These are phyloP conservation scores for Chrysoporthe deuterocubensis DNA, from an alignment of 2,329 filamentous ascomycete species.

Conservation along the genomic window DNA sequence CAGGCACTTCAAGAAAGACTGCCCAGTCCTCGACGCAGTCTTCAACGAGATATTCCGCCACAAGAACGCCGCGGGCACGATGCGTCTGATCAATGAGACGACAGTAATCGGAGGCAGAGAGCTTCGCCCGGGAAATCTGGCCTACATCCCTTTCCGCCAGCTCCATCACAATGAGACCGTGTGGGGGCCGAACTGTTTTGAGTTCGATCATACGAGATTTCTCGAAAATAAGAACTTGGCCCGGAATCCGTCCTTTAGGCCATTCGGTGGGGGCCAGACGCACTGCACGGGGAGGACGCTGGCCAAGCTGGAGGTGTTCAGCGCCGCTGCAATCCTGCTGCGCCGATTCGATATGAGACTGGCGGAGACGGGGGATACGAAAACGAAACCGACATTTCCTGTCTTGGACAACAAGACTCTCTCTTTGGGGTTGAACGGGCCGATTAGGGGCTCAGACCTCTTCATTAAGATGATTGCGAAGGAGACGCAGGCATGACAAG, in stretches of 20 bases:
- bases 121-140: slow-evolving; percentile 6
- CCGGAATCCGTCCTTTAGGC: background rate
- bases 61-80: slow-evolving; percentile 13
- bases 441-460: background rate
- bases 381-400: background rate
- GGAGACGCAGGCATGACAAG: background rate
- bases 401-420: slow-evolving; percentile 3
- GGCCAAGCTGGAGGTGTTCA: slow-evolving; percentile 15
- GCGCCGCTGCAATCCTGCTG: slow-evolving; percentile 7
- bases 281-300: slow-evolving; percentile 10
- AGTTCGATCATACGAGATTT: slow-evolving; percentile 11
- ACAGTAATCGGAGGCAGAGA: background rate
- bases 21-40: slow-evolving; percentile 1
- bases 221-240: background rate
- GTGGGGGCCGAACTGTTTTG: background rate
- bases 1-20: background rate
- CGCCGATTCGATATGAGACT: slow-evolving; percentile 11
- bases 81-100: slow-evolving; percentile 3
- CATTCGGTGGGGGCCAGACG: slow-evolving; percentile 11
- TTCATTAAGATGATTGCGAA: background rate
- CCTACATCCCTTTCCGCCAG: slow-evolving; percentile 11
- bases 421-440: slow-evolving; percentile 10
- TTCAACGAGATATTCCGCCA: slow-evolving; percentile 11
- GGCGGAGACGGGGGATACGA: background rate
- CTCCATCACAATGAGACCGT: slow-evolving; percentile 11